These are phyloP conservation scores for Tephrocybe sp. DNA, from an alignment of 768 basidiomycete species.

Conservation along the genomic window DNA sequence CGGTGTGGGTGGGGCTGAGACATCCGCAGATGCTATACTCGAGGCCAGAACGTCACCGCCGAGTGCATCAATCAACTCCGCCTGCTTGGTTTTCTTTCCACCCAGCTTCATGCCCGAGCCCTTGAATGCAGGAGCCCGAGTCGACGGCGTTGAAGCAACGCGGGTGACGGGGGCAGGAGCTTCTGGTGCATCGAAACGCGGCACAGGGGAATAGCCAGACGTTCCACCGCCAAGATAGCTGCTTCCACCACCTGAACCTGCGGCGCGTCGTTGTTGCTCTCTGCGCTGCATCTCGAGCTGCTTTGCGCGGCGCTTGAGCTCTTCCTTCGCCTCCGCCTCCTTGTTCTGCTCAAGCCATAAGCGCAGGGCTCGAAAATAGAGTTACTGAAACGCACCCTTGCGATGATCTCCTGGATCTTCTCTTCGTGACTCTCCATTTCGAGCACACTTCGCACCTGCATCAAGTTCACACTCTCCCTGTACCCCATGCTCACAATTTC, in stretches of 20 bases:
- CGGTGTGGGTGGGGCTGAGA: constrained; percentile 53
- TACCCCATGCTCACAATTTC: constrained; percentile 93
- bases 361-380: constrained; percentile 1
- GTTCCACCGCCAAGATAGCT: constrained; percentile 67
- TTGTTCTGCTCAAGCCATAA: constrained; percentile 67
- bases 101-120: constrained; percentile 96
- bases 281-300: constrained; percentile 97
- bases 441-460: constrained; percentile 75
- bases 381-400: constrained; percentile 57
- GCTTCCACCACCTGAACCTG: constrained; percentile 45
- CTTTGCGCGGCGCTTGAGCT: constrained; percentile 95
- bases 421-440: constrained; percentile 94
- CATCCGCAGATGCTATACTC: constrained; percentile 33
- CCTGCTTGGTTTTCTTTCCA: constrained; percentile 86
- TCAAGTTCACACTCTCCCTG: constrained; percentile 73
- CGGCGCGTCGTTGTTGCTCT: constrained; percentile 84
- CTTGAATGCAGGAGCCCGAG: constrained; percentile 86
- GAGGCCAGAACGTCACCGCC: constrained; percentile 72
- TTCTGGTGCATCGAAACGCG: constrained; percentile 71
- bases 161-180: constrained; percentile 37
- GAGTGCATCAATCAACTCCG: constrained; percentile 84
- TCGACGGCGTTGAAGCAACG: constrained; percentile 42
- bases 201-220: constrained; percentile 69
- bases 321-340: constrained; percentile 98
- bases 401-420: constrained; percentile 98